Base-by-base conservation (phyloP, 31 red algal species). In the Asparagopsis taxiformis region DNA sequence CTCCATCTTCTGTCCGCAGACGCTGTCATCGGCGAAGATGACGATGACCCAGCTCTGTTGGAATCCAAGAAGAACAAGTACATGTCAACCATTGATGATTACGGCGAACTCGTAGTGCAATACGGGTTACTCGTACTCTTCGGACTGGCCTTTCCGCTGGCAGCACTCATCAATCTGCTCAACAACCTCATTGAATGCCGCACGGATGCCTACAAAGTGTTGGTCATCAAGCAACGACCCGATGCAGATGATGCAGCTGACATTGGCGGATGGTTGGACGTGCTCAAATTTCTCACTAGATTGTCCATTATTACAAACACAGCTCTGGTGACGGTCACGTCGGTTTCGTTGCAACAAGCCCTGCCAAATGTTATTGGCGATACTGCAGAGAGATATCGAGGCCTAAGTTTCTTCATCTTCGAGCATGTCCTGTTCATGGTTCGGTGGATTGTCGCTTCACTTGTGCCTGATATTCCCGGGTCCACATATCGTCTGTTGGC, bases 161-260 rank as follows among this genome's bases (percentile, higher is more conserved):
- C 79, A 1, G 74, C 90, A 0, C 26, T 87, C 17, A 69, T 93
- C 44, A 80, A 74, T 34, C 30, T 79, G 20, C 10, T 93, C 21
- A 86, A 93, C 74, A 80, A 77, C 46, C n/a, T 70, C 0, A 51
- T 93, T 8, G 90, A 93, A 41, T 38, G 67, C 8, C 80, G 90
- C 13, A 75, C 68, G 15, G 90, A 93, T 70, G 52, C 68, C 1
- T 93, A 76, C 68, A 93, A 86, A 63, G 21, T 87, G 0, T 58
- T 93, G 21, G 68, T 21, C 25, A 46, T 91, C 33, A 59, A 83
- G 38, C 59, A 75, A 8, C 78, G 76, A 20, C 77, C 88, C 0
- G 44, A 63, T 46, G 77, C 70, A 15, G 77, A 69, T 39, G 71
- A 70, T 29, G 68, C 70, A 5, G 70, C 59, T 15, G 37, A 71